Evolutionary conservation across 2,329 filamentous ascomycete species (phyloP).

Genomic region (Penicillium carneum): DNA sequence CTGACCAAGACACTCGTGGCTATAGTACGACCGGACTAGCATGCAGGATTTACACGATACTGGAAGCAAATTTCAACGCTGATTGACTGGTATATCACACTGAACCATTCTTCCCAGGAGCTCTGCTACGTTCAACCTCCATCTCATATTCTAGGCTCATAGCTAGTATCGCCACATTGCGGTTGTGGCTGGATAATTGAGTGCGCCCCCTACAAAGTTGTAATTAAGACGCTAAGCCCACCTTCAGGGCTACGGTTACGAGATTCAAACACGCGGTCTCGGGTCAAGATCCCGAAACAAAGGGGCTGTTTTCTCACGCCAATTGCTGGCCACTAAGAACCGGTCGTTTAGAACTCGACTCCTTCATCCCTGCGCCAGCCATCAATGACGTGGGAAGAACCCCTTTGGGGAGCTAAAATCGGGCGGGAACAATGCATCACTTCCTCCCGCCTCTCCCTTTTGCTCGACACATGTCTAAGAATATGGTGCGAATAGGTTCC

Average conservation of each 20-base stretch:
- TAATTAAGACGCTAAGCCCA: not conserved
- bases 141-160: not conserved
- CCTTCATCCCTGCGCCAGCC: too few relatives aligned
- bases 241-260: not conserved
- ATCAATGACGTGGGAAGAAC: not conserved
- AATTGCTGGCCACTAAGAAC: not conserved
- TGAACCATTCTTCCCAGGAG: not conserved
- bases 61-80: not conserved
- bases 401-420: not conserved
- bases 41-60: not conserved
- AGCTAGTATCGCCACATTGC: not conserved
- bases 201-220: not conserved
- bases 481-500: not conserved
- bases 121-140: too few relatives aligned
- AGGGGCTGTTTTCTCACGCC: not conserved
- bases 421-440: not conserved
- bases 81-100: not conserved
- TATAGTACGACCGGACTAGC: not conserved
- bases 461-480: not conserved
- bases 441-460: not conserved
- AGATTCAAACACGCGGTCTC: not conserved
- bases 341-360: not conserved
- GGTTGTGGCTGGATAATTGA: slow-evolving; percentile 1
- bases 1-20: not conserved
- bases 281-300: not conserved